Evolutionary conservation across 2,329 filamentous ascomycete genomes (phyloP).

Genomic region (Hawksworthiomyces lignivorus): DNA sequence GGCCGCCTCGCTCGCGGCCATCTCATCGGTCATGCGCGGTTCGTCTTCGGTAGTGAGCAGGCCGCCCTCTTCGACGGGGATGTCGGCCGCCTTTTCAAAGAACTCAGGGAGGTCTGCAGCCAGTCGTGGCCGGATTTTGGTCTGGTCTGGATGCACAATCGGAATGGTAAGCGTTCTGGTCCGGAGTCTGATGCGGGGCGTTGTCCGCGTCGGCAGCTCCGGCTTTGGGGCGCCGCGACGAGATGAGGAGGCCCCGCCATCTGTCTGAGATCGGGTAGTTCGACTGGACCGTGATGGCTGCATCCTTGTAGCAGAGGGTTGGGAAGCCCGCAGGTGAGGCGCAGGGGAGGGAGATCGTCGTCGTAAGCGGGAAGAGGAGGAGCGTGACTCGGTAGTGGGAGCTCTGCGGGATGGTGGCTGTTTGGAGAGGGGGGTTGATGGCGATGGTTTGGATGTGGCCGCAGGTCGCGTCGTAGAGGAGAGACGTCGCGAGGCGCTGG

Average conservation of each 20-base stretch:
- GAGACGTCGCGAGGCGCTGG: background rate
- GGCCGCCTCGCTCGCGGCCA: conserved; percentile 59
- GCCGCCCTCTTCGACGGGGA: conserved; percentile 53
- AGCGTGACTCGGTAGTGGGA: conserved; percentile 2
- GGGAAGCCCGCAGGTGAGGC: conserved; percentile 33
- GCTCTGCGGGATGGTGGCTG: conserved; percentile 9
- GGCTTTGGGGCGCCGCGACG: conserved; percentile 7
- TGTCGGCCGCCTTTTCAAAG: conserved; percentile 39
- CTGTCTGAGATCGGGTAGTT: conserved; percentile 10
- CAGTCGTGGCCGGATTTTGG: conserved; percentile 44
- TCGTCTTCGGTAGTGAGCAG: conserved; percentile 49
- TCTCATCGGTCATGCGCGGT: conserved; percentile 49
- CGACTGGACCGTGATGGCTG: conserved; percentile 21
- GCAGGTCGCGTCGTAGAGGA: conserved; percentile 22
- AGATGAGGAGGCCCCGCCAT: conserved; percentile 7
- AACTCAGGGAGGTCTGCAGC: conserved; percentile 51
- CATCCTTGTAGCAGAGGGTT: too few species aligned
- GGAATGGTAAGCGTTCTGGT: conserved; percentile 43
- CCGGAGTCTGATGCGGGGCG: conserved; percentile 42
- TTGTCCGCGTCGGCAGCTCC: conserved; percentile 21
- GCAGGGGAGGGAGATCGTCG: conserved; percentile 30
- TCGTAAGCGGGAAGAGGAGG: conserved; percentile 6
- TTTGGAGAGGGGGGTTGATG: conserved; percentile 14
- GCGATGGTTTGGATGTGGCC: conserved; percentile 10
- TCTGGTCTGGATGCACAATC: conserved; percentile 51